Evolutionary conservation across 768 basidiomycete species (phyloP).

Genomic region (Tephrocybe sp.): DNA sequence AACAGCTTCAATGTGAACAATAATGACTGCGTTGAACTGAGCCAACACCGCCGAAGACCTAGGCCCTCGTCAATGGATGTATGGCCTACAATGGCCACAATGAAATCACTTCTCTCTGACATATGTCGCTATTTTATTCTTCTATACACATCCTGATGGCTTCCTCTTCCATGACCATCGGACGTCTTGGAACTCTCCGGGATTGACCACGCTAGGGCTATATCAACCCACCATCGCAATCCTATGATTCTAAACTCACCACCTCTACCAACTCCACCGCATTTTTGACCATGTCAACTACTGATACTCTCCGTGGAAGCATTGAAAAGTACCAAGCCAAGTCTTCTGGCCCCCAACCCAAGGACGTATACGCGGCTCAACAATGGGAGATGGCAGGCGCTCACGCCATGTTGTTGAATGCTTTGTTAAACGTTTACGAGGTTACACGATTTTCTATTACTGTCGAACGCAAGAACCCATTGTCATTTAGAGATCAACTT

Average conservation of each 20-base stretch:
- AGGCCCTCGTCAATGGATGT: too few species aligned
- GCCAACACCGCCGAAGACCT: too few species aligned
- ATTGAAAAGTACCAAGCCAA: slow-evolving; percentile 14
- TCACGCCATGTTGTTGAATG: slow-evolving; percentile 18
- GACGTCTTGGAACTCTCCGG: background rate
- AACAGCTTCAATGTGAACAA: too few species aligned
- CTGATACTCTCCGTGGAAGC: slow-evolving; percentile 12
- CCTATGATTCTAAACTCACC: too few species aligned
- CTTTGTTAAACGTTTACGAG: slow-evolving; percentile 17
- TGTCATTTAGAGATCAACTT: slow-evolving; percentile 9
- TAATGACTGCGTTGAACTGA: too few species aligned
- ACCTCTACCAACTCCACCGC: background rate
- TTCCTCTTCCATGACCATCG: too few species aligned
- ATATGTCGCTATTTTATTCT: too few species aligned
- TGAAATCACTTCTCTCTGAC: too few species aligned
- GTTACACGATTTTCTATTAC: background rate
- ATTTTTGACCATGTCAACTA: slow-evolving; percentile 11
- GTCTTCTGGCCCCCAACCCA: slow-evolving; percentile 13
- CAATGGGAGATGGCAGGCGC: slow-evolving; percentile 23
- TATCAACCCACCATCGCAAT: background rate
- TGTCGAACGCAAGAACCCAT: too few species aligned
- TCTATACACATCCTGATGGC: too few species aligned
- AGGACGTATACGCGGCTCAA: slow-evolving; percentile 17
- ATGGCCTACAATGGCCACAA: too few species aligned
- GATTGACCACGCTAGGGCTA: too few species aligned